Evolutionary conservation across 768 basidiomycete species (phyloP).

Genomic region (Filobasidium floriforme): DNA sequence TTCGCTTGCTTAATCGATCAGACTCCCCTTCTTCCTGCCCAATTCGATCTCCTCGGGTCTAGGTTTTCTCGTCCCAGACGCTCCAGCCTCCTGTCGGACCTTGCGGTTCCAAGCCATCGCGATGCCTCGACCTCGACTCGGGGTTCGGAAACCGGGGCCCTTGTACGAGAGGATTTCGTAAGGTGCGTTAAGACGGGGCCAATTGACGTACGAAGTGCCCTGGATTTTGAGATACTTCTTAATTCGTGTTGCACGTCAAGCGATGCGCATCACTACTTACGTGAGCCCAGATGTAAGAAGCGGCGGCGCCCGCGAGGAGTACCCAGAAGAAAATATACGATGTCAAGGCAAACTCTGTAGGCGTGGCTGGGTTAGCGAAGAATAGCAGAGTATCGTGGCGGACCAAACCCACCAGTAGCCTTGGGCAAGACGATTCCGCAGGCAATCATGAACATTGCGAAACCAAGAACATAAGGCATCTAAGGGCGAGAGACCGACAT

Average conservation of each 20-base stretch:
- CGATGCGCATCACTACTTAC: conserved; percentile 29
- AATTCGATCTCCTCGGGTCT: conserved; percentile 68
- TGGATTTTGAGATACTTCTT: conserved; percentile 41
- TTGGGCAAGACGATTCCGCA: conserved; percentile 79
- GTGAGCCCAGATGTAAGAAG: conserved; percentile 59
- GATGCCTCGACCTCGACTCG: conserved; percentile 64
- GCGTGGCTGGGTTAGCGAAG: not conserved
- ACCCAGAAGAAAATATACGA: conserved; percentile 79
- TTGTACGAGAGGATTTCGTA: conserved; percentile 73
- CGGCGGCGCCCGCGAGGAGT: conserved; percentile 54
- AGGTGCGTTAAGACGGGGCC: conserved; percentile 79
- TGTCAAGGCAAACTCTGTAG: conserved; percentile 70
- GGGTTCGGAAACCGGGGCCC: conserved; percentile 79
- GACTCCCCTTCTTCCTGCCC: conserved; percentile 64
- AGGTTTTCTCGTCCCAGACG: conserved; percentile 46
- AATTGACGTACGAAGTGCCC: conserved; percentile 89
- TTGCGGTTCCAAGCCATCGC: conserved; percentile 45
- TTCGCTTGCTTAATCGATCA: conserved; percentile 36
- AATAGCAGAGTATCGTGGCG: not conserved
- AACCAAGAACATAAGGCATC: conserved; percentile 75
- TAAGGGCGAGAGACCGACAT: conserved; percentile 37
- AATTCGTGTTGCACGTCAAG: not conserved
- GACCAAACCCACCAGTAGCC: conserved; percentile 22
- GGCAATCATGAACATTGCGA: conserved; percentile 79
- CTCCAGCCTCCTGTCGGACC: conserved; percentile 39